Conservation (phyloP, 176 grass and related monocot species). For the Thinopyrum elongatum region DNA sequence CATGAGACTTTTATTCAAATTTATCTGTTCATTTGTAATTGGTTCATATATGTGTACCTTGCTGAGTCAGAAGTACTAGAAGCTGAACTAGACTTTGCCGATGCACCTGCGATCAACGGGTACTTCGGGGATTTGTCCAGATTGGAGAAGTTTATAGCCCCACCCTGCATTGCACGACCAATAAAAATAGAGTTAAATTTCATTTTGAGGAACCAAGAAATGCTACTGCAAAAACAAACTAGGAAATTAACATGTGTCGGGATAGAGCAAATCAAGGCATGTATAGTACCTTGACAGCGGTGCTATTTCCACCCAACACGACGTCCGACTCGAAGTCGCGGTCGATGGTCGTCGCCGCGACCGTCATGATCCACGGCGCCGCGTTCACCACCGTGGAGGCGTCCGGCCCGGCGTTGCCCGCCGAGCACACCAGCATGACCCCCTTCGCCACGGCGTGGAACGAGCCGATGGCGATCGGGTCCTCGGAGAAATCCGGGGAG, state of each 20-base stretch:
- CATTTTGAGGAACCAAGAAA: not conserved
- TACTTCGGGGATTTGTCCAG: conserved; percentile 68
- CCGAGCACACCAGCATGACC: conserved; percentile 72
- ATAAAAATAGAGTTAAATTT: not conserved
- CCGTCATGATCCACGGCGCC: conserved; percentile 87
- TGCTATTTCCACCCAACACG: conserved; percentile 58
- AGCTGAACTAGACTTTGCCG: conserved; percentile 57
- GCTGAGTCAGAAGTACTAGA: conserved; percentile 41
- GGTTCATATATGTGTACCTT: conserved; percentile 37
- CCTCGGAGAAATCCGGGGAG: conserved; percentile 50
- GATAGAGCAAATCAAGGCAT: not conserved
- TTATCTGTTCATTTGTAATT: not conserved
- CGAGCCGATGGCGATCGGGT: conserved; percentile 79
- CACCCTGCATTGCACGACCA: conserved; percentile 40
- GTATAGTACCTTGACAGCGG: conserved; percentile 42
- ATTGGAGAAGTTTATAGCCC: conserved; percentile 79
- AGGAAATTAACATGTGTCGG: not conserved
- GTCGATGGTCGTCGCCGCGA: conserved; percentile 82
- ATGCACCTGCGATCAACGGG: conserved; percentile 62
- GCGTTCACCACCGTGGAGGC: conserved; percentile 61
- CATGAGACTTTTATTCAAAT: not conserved
- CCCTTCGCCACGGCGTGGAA: conserved; percentile 84
- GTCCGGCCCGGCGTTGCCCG: conserved; percentile 69
- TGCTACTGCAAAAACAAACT: not conserved
- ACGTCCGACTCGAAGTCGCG: conserved; percentile 87